These are phyloP conservation scores for Cercospora beticola DNA, from an alignment of 2,329 filamentous ascomycete genomes.

Conservation along the genomic window DNA sequence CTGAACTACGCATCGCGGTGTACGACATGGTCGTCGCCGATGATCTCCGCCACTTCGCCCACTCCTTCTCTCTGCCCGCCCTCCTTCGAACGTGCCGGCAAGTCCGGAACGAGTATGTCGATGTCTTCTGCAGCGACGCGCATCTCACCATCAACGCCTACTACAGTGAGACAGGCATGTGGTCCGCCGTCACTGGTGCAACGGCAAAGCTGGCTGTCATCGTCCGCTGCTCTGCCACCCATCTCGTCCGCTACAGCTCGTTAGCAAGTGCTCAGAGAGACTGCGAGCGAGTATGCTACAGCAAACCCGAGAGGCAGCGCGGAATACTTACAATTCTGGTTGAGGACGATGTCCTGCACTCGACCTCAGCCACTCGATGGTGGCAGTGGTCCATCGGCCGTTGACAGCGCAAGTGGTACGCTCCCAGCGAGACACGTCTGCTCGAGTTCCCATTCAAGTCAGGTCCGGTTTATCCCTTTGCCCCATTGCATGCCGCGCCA, in stretches of 20 bases:
- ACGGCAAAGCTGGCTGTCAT: conserved; percentile 16
- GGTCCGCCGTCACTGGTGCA: conserved; percentile 14
- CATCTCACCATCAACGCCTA: conserved; percentile 14
- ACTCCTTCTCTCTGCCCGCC: conserved; percentile 11
- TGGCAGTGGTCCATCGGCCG: conserved; percentile 16
- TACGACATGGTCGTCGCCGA: conserved; percentile 17
- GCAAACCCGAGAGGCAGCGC: neutral
- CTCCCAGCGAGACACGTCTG: neutral
- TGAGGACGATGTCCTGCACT: neutral
- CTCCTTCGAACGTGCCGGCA: conserved; percentile 16
- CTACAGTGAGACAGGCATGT: conserved; percentile 17
- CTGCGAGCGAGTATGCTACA: conserved; percentile 15
- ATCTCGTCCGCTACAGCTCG: conserved; percentile 17
- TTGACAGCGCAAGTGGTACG: neutral
- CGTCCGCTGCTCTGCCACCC: conserved; percentile 9
- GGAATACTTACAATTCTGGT: conserved; percentile 16
- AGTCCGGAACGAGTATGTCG: conserved; percentile 16
- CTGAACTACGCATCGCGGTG: conserved; percentile 19
- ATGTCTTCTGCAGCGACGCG: conserved; percentile 18
- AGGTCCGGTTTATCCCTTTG: neutral
- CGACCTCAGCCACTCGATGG: neutral
- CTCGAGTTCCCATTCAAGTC: neutral
- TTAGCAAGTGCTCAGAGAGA: conserved; percentile 22
- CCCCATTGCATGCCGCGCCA: neutral
- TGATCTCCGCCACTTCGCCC: conserved; percentile 18